Evolutionary conservation across 2,329 filamentous ascomycete genomes (phyloP).

Genomic region (Hypoxylon sp.): DNA sequence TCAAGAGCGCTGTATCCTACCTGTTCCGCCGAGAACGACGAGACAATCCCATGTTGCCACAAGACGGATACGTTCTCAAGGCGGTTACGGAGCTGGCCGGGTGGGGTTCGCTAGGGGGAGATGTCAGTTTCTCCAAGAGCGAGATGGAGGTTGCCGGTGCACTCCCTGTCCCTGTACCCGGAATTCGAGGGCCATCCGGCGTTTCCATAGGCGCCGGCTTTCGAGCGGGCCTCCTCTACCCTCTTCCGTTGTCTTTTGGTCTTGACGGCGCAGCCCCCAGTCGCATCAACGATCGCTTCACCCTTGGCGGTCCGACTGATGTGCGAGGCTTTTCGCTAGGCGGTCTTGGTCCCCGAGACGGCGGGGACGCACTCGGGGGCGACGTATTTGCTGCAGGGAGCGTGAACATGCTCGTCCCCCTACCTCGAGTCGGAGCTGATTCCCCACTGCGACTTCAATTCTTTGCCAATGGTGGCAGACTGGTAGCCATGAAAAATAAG

Average conservation of each 20-base stretch:
- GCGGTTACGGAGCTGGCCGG: constrained; percentile 85
- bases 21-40: constrained; percentile 81
- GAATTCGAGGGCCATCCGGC: constrained; percentile 73
- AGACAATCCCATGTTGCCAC: constrained; percentile 85
- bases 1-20: constrained; percentile 88
- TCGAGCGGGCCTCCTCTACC: constrained; percentile 82
- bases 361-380: constrained; percentile 84
- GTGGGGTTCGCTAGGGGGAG: constrained; percentile 81
- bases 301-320: constrained; percentile 92
- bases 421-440: constrained; percentile 82
- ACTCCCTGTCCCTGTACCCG: constrained; percentile 75
- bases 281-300: constrained; percentile 92
- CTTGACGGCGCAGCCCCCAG: constrained; percentile 67
- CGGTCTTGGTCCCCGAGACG: constrained; percentile 88
- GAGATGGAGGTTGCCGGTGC: constrained; percentile 84
- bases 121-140: constrained; percentile 94
- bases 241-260: constrained; percentile 71
- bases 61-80: constrained; percentile 81
- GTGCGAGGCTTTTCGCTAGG: constrained; percentile 92
- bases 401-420: constrained; percentile 82
- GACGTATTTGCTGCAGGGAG: constrained; percentile 92
- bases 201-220: constrained; percentile 85
- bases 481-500: constrained; percentile 76
- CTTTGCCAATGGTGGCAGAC: constrained; percentile 88
- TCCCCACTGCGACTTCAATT: constrained; percentile 87